Percentiles rank a stretch among this genome's conserved stretches.
These are phyloP conservation scores for Rubia balearica DNA, from an alignment of 305 asterid species.

Conservation along the genomic window DNA sequence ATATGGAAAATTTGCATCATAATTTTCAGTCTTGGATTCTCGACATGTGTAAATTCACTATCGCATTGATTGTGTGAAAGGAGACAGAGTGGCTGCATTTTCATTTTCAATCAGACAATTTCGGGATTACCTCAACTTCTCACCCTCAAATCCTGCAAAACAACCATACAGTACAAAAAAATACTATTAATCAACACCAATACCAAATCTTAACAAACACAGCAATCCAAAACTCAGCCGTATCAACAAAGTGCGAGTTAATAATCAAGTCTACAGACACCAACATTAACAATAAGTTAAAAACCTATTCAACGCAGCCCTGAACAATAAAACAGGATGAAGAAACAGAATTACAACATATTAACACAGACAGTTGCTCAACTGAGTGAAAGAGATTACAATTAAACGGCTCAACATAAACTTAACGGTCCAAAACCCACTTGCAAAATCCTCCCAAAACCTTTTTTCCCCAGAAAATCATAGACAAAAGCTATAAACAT, in stretches of 20 bases:
- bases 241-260: background rate
- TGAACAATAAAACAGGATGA: background rate
- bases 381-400: background rate
- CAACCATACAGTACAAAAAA: background rate
- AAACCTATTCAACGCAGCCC: background rate
- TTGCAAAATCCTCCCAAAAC: background rate
- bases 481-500: background rate
- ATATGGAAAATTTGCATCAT: background rate
- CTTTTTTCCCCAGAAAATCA: background rate
- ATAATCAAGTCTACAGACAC: background rate
- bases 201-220: background rate
- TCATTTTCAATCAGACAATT: background rate
- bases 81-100: background rate
- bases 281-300: background rate
- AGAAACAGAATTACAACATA: background rate
- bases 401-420: too few species aligned
- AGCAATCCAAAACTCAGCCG: background rate
- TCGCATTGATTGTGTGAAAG: background rate
- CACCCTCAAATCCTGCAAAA: slow-evolving; percentile 51
- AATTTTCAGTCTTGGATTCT: background rate
- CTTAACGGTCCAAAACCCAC: background rate
- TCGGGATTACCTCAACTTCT: slow-evolving; percentile 39
- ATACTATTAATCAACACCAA: background rate
- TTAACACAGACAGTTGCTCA: background rate
- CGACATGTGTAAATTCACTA: background rate